Conservation (phyloP, 345 rosid genomes). For the Ceriops zippeliana region DNA sequence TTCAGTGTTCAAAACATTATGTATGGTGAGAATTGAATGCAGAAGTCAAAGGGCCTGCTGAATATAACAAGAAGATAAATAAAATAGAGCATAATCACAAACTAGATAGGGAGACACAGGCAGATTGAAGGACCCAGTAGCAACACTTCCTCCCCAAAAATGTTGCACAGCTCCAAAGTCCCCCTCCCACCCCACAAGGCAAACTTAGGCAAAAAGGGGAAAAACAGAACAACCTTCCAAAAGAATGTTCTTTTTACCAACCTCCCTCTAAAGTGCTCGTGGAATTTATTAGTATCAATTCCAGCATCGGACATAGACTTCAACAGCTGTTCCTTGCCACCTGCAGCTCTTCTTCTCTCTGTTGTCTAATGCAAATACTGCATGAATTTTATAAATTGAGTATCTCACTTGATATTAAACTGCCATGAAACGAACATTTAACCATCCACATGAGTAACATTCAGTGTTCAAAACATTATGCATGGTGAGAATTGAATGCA, state of each 20-base stretch:
- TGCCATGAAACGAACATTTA: background rate
- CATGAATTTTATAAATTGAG: background rate
- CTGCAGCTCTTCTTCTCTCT: slow-evolving; percentile 24
- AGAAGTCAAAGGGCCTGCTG: background rate
- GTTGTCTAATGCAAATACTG: background rate
- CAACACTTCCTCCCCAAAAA: too few relatives aligned
- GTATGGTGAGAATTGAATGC: too few relatives aligned
- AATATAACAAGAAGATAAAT: background rate
- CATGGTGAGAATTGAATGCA: too few relatives aligned
- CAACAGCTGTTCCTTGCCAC: slow-evolving; percentile 48
- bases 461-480: background rate
- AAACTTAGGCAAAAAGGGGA: too few relatives aligned
- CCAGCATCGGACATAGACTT: slow-evolving; percentile 43
- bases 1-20: background rate
- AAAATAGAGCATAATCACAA: too few relatives aligned
- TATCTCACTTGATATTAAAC: too few relatives aligned
- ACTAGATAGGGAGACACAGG: too few relatives aligned
- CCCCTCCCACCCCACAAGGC: too few relatives aligned
- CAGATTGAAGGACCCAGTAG: too few relatives aligned
- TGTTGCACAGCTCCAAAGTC: too few relatives aligned
- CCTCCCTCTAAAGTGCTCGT: slow-evolving; percentile 41
- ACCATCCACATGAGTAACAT: background rate
- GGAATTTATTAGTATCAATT: slow-evolving; percentile 25
- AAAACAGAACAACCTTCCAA: too few relatives aligned
- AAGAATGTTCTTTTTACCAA: slow-evolving; percentile 6